Evolutionary conservation across 306 rosid genomes (phyloP).

Genomic region (Prunus salicina): DNA sequence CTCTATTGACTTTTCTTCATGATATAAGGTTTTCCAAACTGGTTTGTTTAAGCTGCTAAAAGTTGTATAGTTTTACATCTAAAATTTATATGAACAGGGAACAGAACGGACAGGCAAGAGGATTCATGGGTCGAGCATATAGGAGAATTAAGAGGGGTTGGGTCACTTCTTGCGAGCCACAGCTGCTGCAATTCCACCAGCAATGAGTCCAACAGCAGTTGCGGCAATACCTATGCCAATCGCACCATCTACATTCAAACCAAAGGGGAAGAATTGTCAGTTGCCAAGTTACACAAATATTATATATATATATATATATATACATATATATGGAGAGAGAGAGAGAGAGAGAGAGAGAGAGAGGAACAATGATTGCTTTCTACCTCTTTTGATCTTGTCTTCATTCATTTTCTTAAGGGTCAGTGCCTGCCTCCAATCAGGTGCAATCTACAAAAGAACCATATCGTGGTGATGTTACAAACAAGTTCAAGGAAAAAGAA

Average conservation of each 20-base stretch:
- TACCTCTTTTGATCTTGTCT: slow-evolving; percentile 75
- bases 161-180: slow-evolving; percentile 61
- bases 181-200: slow-evolving; percentile 89
- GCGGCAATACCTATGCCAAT: slow-evolving; percentile 95
- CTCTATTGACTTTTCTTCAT: not conserved
- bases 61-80: not conserved
- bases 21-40: not conserved
- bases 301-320: too few relatives aligned
- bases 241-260: slow-evolving; percentile 65
- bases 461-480: not conserved
- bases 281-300: not conserved
- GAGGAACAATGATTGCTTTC: slow-evolving; percentile 2
- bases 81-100: not conserved
- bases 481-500: not conserved
- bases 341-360: not conserved
- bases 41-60: not conserved
- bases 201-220: slow-evolving; percentile 75
- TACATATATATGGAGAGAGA: too few relatives aligned
- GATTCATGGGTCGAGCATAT: not conserved
- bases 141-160: not conserved
- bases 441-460: slow-evolving; percentile 63
- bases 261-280: not conserved
- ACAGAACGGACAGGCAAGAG: not conserved
- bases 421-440: slow-evolving; percentile 92
- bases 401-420: slow-evolving; percentile 62